Evolutionary conservation across 345 rosid genomes (phyloP).

Genomic region (Eucalyptus polyanthemos): DNA sequence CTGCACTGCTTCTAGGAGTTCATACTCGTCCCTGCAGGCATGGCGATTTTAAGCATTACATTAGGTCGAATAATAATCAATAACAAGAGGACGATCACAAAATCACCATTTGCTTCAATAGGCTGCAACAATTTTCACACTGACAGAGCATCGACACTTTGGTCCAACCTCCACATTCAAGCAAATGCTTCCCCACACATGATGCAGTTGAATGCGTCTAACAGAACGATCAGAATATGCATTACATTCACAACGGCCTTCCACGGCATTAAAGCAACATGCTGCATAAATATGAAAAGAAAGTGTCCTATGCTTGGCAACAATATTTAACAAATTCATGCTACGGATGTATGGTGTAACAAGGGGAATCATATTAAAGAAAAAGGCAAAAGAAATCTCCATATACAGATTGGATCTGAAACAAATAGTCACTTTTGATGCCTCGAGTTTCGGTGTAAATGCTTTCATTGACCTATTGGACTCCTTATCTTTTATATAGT

Average conservation of each 20-base stretch:
- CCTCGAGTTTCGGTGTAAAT: not conserved
- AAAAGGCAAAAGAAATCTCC: not conserved
- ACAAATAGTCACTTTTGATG: not conserved
- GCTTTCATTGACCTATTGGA: not conserved
- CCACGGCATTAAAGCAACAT: not conserved
- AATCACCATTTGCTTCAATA: not conserved
- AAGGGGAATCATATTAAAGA: not conserved
- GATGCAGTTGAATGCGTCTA: not conserved
- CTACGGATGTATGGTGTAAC: not conserved
- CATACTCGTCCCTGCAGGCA: conserved; percentile 68
- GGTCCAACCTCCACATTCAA: not conserved
- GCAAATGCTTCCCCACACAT: not conserved
- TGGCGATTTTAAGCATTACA: not conserved
- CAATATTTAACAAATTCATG: not conserved
- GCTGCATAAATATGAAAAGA: not conserved
- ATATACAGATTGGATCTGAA: not conserved
- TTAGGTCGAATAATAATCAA: not conserved
- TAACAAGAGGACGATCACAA: not conserved
- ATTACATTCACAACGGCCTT: not conserved
- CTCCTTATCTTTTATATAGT: not conserved
- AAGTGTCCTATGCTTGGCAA: not conserved
- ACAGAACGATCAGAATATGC: not conserved
- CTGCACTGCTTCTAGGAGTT: conserved; percentile 87
- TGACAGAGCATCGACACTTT: not conserved
- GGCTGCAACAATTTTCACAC: not conserved